Conservation (phyloP, 2,329 filamentous ascomycete genomes). For the Fulvia fulva region DNA sequence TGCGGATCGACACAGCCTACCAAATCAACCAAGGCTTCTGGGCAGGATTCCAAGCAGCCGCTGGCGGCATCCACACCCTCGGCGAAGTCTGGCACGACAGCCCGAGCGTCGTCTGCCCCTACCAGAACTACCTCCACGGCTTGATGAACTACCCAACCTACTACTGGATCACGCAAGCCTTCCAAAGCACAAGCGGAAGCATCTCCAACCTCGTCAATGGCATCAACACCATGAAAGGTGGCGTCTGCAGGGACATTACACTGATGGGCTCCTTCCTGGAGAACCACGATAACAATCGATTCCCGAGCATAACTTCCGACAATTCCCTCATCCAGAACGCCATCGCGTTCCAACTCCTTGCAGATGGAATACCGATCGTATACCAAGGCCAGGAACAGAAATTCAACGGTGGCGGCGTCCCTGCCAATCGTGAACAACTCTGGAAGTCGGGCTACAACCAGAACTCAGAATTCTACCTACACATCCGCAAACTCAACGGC, state of each 20-base stretch:
- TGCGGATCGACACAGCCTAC: conserved; percentile 47
- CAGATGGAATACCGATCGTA: conserved; percentile 58
- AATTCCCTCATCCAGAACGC: conserved; percentile 55
- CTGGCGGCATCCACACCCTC: conserved; percentile 35
- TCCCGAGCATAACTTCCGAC: conserved; percentile 47
- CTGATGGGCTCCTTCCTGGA: conserved; percentile 38
- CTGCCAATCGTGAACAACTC: conserved; percentile 36
- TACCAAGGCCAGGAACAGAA: conserved; percentile 64
- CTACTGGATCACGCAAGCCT: conserved; percentile 34
- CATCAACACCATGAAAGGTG: conserved; percentile 25
- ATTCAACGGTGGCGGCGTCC: conserved; percentile 36
- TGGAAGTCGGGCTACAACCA: conserved; percentile 38
- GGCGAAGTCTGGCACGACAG: conserved; percentile 44
- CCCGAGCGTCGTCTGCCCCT: conserved; percentile 35
- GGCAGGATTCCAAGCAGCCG: conserved; percentile 33
- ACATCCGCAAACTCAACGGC: conserved; percentile 43
- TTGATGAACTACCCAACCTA: conserved; percentile 46
- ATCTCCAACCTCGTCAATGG: conserved; percentile 36
- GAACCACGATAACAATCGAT: conserved; percentile 36
- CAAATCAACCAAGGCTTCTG: conserved; percentile 42
- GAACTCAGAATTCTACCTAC: conserved; percentile 38
- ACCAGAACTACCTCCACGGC: conserved; percentile 41
- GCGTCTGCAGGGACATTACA: conserved; percentile 34
- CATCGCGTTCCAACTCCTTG: conserved; percentile 56
- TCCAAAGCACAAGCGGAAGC: conserved; percentile 32